These are phyloP conservation scores for Fonsecaea pedrosoi DNA, from an alignment of 2,329 filamentous ascomycete species.

Conservation along the genomic window DNA sequence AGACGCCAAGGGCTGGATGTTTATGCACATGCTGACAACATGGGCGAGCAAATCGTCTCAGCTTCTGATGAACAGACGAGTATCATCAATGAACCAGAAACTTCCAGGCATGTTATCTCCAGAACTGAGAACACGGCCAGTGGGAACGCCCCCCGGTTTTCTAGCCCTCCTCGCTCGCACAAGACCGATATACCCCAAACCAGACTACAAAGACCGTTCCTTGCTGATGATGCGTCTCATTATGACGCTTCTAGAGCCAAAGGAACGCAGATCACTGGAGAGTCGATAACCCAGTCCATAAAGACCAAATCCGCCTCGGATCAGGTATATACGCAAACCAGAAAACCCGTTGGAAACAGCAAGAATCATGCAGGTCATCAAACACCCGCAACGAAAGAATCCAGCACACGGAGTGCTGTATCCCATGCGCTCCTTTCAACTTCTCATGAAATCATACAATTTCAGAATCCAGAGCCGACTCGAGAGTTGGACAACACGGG, in stretches of 20 bases:
- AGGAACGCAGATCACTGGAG: neutral
- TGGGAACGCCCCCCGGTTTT: neutral
- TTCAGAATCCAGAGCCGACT: neutral
- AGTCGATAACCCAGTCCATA: slow-evolving; percentile 19
- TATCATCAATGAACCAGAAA: slow-evolving; percentile 10
- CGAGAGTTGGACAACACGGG: neutral
- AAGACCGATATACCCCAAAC: neutral
- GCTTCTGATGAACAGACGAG: neutral
- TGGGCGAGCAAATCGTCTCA: neutral
- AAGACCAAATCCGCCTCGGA: slow-evolving; percentile 18
- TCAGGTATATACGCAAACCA: slow-evolving; percentile 16
- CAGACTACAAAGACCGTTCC: slow-evolving; percentile 4
- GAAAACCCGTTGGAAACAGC: slow-evolving; percentile 15
- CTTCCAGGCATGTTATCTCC: slow-evolving; percentile 15
- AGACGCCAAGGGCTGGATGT: neutral
- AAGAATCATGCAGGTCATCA: slow-evolving; percentile 8
- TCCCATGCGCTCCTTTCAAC: neutral
- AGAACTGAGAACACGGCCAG: slow-evolving; percentile 6
- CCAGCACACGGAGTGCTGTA: neutral
- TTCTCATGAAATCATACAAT: neutral
- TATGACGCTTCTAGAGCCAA: slow-evolving; percentile 1
- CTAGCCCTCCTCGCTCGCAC: neutral
- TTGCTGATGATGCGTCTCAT: slow-evolving; percentile 5
- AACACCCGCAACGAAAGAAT: neutral
- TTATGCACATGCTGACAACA: neutral